Evolutionary conservation across 306 rosid genomes (phyloP), one percentile per base, ranked within the genome.

Genomic region (Trifolium subterraneum): DNA sequence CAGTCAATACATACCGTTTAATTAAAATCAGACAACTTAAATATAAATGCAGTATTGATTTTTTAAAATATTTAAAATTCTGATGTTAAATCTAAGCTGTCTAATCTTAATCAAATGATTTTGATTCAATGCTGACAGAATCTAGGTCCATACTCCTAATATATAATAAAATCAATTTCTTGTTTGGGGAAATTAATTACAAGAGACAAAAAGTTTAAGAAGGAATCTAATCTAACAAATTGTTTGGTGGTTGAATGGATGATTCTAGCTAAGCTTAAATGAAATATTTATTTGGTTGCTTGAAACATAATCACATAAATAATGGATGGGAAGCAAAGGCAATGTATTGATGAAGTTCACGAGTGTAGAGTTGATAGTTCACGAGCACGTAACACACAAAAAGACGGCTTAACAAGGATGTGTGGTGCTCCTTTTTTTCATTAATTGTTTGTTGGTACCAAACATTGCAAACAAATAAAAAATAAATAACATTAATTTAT

Each of bases 281-380:
- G 33, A 29, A 29, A 29, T 29, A 27, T 4, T 16, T 68, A 54
- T 58, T 18, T 39, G 66, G 84, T 78, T 19, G 63, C 14, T 20
- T 38, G 13, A 54, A 76, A 27, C 74, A 79, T 71, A 59, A 75
- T 82, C 70, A 10, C 72, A 10, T 69, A 20, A 62, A 84, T 84
- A 75, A 86, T 82, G 87, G 65, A 80, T 63, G 3, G 72, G 69
- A 78, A 69, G 11, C 64, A 55, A 82, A 59, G 20, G 81, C 74
- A 79, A 77, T 76, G 85, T 77, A 72, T 79, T 69, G 86, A 74
- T 80, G 75, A 67, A 75, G 88, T 74, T 89, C 94, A 89, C 93
- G 89, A 72, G 50, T 44, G 91, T 60, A 67, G 41, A 20, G 61
- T 50, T 71, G 5, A 55, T 68, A 76, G 86, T 85, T 87, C 94